Percentiles rank a stretch among this genome's conserved stretches.
phyloP scores from a whole-genome alignment of 1,284 basidiomycete genomes.

The Moesziomyces parantarcticus region DNA sequence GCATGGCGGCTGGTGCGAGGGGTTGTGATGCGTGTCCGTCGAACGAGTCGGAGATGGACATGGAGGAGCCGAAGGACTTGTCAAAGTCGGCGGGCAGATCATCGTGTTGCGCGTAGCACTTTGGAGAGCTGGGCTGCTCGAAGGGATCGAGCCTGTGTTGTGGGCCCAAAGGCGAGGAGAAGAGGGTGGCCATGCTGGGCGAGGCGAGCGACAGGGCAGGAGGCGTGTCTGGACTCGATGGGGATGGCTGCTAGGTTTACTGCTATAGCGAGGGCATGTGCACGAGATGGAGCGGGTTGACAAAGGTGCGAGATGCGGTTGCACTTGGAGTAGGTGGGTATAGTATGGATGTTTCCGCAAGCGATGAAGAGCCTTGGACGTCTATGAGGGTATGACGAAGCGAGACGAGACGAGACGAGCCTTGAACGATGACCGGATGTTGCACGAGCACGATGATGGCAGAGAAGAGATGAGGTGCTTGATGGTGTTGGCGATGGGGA shows the following conservation, averaged over 20 bases:
- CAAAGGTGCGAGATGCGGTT: too few species aligned
- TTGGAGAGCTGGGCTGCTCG: slow-evolving; percentile 51
- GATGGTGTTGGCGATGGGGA: not conserved
- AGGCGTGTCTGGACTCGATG: slow-evolving; percentile 1
- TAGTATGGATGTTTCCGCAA: too few species aligned
- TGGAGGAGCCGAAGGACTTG: slow-evolving; percentile 65
- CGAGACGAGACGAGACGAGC: not conserved
- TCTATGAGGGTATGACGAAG: not conserved
- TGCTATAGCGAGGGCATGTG: too few species aligned
- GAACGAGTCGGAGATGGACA: slow-evolving; percentile 63
- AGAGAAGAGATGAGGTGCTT: slow-evolving; percentile 1
- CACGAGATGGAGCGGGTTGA: too few species aligned
- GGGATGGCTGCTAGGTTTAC: not conserved
- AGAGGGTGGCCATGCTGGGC: slow-evolving; percentile 34
- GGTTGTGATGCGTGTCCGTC: slow-evolving; percentile 40
- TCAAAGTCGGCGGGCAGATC: slow-evolving; percentile 62
- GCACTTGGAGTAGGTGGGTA: too few species aligned
- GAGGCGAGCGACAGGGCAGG: not conserved
- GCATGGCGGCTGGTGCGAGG: slow-evolving; percentile 9
- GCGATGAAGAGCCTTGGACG: too few species aligned
- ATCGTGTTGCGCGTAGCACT: slow-evolving; percentile 28
- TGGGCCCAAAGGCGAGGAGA: slow-evolving; percentile 44
- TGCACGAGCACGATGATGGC: not conserved
- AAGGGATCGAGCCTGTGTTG: slow-evolving; percentile 45
- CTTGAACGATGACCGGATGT: not conserved